Evolutionary conservation across 169 alveolate genomes (phyloP), one percentile per base, ranked within the genome.

Genomic region (Eimeria tenella): DNA sequence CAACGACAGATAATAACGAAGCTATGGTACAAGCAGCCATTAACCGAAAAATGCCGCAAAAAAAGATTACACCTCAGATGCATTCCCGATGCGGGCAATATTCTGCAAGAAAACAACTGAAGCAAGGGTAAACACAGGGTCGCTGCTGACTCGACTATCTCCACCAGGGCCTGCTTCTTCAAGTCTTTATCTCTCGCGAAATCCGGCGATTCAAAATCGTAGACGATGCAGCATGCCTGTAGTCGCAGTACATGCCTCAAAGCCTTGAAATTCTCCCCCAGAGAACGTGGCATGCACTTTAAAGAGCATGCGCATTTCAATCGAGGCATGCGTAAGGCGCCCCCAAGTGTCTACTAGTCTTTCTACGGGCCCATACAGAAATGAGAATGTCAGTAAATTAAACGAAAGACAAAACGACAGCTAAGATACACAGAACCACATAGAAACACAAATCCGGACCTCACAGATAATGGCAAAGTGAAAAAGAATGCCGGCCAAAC

Each of bases 101-200:
- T 60, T 60, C 70, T 17, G 70, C 70, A 60, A 60, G 70, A 50
- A 6, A 68, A 15, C 9, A 68, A 50, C 77, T 23, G 77, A 49
- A 68, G 52, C 52, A 68, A 21, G 15, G 50, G 50, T n/a, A 21
- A 68, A 17, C 84, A 15, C 31, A 21, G 56, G 23, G 42, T 25
- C 23, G 88, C 55, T 79, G 94, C 90, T 15, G 94, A 97, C 97
- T 97, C 99, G 55, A 97, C 97, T 31, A 97, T 96, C 94, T 97
- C 99, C 87, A 97, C 93, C 49, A 97, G 96, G 10, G 98, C 96
- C 86, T 97, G 98, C 63, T 98, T 93, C 93, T 97, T 97, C 74
- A 97, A 94, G 88, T 97, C 99, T 53, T 97, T 97, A 94, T 83
- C 96, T 93, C 77, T 95, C 94, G 90, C 63, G 86, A 65, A 94